These are phyloP conservation scores for sunflower (Helianthus annuus) DNA, from an alignment of 129 eudicot genomes.

Conservation along the genomic window DNA sequence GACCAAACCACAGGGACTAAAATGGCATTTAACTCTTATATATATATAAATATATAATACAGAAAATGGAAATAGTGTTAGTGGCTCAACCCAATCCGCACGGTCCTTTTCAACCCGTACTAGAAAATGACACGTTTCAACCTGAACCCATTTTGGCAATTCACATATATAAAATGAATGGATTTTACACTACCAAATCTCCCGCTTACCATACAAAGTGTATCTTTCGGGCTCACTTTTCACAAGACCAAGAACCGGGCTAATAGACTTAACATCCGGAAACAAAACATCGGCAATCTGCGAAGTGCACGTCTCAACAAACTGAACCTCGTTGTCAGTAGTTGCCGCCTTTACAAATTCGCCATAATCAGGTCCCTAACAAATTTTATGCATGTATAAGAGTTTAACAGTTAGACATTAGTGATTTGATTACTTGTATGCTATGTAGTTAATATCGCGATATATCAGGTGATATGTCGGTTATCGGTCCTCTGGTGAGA, in stretches of 20 bases:
- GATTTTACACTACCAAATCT: constrained; percentile 1
- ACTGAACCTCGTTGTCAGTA: constrained; percentile 77
- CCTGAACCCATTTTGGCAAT: neutral
- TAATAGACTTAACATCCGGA: constrained; percentile 44
- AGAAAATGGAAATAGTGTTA: neutral
- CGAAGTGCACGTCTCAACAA: constrained; percentile 61
- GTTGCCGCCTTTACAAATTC: constrained; percentile 78
- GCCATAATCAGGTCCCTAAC: constrained; percentile 72
- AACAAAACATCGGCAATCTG: constrained; percentile 55
- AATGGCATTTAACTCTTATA: too few relatives aligned
- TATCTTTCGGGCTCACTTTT: constrained; percentile 88
- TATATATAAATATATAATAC: neutral
- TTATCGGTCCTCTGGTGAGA: too few relatives aligned
- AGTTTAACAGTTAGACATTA: neutral
- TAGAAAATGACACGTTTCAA: neutral
- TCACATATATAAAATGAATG: neutral
- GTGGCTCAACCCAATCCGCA: neutral
- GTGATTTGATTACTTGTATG: neutral
- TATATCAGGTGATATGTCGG: too few relatives aligned
- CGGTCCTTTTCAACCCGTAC: neutral
- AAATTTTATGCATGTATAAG: neutral
- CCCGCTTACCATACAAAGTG: constrained; percentile 70
- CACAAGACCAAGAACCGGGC: constrained; percentile 65
- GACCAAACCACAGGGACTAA: too few relatives aligned
- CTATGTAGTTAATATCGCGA: too few relatives aligned